Evolutionary conservation across 73 alveolate species (phyloP).

Genomic region (Blepharisma stoltei): DNA sequence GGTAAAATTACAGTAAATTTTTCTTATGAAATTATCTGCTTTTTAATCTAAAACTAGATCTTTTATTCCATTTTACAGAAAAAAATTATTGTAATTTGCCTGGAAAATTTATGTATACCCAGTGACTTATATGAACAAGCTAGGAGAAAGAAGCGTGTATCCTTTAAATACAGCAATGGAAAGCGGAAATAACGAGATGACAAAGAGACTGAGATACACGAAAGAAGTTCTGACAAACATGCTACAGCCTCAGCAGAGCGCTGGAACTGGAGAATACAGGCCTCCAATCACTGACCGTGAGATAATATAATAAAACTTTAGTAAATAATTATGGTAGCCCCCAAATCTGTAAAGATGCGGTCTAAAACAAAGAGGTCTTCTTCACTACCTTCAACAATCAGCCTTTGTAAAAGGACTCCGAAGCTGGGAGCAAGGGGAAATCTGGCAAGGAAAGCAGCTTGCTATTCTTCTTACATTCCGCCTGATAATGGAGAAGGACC

Average conservation of each 20-base stretch:
- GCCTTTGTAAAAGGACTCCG: not conserved
- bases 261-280: constrained; percentile 24
- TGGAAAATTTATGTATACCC: constrained; percentile 64
- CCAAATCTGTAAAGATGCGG: not conserved
- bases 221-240: constrained; percentile 87
- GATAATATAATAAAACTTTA: too few relatives aligned
- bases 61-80: constrained; percentile 83
- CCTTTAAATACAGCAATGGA: constrained; percentile 82
- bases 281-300: constrained; percentile 16
- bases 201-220: constrained; percentile 80
- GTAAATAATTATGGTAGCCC: too few relatives aligned
- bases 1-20: constrained; percentile 20
- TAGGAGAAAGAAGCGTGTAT: constrained; percentile 68
- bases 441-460: too few relatives aligned
- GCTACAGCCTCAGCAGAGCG: constrained; percentile 46
- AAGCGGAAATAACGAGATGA: constrained; percentile 79
- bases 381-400: too few relatives aligned
- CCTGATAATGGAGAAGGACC: not conserved
- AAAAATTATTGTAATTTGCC: constrained; percentile 78
- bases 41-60: constrained; percentile 79
- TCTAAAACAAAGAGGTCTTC: not conserved
- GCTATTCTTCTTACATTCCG: not conserved
- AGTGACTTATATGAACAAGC: constrained; percentile 86
- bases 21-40: constrained; percentile 66
- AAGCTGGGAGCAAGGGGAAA: not conserved